Base-by-base conservation (phyloP, 169 alveolate species). In the Cryptosporidium andersoni region DNA sequence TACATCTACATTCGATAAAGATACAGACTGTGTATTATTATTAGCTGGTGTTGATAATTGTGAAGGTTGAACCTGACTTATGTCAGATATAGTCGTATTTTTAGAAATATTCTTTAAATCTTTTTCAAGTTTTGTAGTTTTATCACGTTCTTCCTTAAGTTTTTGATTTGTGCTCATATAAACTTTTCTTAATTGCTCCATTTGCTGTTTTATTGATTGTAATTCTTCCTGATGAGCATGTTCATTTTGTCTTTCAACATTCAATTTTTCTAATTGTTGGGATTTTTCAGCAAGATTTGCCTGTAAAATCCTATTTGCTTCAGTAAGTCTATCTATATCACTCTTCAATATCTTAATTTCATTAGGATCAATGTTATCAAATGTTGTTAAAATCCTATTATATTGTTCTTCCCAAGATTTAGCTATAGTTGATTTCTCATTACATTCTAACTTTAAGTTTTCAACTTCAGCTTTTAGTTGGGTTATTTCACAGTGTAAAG, bases 401-500 rank as follows among this genome's bases (percentile, higher is more conserved):
- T 74, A 74, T 37, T 74, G 85, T 52, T 74, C 85, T 43, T 74
- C 85, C 85, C 85, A 74, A 14, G 85, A 56, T 12, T 58, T 74
- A 14, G 74, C 60, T 49, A 74, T 25, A 0, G 67, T 51, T 4
- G 85, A 74, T 25, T 74, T 74, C 48, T 74, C 85, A n/a, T 74
- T 68, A 14, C 74, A 74, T 4, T 45, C 64, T 1, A 68, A 56
- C 45, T 60, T 74, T 2, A 74, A 48, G 7, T 36, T 42, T 12
- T 58, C 85, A 0, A 74, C 48, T 34, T 74, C 68, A 4, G 85
- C 85, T 11, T 58, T 64, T 11, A 74, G 62, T 43, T 74, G 55
- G 1, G 60, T 55, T n/a, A 74, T 74, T 63, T 74, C 85, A 8
- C 85, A 74, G 16, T 25, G 55, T 42, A 74, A 43, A 25, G 85